A percentile compares a stretch with the other conserved stretches of the same genome.
phyloP scores from a whole-genome alignment of 139 green algal genomes.

The Gonium pectorale region DNA sequence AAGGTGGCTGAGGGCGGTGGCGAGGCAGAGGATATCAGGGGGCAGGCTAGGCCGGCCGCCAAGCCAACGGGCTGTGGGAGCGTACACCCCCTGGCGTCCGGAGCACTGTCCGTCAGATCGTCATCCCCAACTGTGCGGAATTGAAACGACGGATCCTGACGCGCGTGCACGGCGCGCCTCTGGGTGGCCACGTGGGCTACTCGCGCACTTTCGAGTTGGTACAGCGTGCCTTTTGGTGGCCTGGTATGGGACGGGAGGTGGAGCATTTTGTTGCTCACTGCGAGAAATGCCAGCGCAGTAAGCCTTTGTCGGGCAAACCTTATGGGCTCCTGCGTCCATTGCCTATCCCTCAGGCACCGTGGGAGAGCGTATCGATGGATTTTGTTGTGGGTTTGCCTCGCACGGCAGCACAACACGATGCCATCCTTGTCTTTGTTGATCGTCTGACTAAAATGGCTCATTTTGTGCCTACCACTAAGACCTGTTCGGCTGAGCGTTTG shows the following conservation, averaged over 20 bases:
- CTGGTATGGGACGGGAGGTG: neutral
- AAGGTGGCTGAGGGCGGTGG: no score
- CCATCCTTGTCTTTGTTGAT: constrained; percentile 59
- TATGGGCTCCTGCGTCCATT: constrained; percentile 43
- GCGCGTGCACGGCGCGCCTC: no score
- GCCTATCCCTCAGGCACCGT: constrained; percentile 47
- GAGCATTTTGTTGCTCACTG: constrained; percentile 32
- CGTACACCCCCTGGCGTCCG: no score
- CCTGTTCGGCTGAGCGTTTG: constrained; percentile 17
- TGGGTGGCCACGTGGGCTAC: neutral
- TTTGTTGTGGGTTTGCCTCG: constrained; percentile 51
- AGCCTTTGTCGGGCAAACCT: constrained; percentile 12
- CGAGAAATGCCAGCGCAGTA: constrained; percentile 49
- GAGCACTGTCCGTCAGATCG: no score
- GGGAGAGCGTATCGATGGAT: constrained; percentile 56
- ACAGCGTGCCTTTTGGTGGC: constrained; percentile 30
- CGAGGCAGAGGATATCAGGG: no score
- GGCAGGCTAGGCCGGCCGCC: no score
- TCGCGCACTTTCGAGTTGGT: neutral
- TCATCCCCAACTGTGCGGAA: no score
- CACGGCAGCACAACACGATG: constrained; percentile 42
- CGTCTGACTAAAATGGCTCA: constrained; percentile 60
- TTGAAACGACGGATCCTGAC: no score
- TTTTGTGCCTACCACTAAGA: constrained; percentile 33
- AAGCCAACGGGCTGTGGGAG: no score